A percentile compares a stretch with the other conserved stretches of the same genome.
These are phyloP conservation scores for Kickxella alabastrina DNA, from an alignment of 192 early-diverging fungal genomes.

Conservation along the genomic window DNA sequence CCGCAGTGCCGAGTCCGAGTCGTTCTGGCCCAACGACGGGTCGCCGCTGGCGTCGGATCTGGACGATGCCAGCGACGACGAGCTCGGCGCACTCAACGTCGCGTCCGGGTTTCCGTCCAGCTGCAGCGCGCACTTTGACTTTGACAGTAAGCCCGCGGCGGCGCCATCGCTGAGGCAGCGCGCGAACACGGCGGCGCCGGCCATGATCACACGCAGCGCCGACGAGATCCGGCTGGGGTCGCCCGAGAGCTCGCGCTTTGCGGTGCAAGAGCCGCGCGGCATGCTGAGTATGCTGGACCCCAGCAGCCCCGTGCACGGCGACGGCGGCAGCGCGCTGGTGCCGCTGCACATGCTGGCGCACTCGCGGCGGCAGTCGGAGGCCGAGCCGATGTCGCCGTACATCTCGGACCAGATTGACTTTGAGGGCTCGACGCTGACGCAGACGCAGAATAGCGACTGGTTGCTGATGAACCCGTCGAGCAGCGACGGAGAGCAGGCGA, in stretches of 20 bases:
- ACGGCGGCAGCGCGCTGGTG: constrained; percentile 12
- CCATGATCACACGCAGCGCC: constrained; percentile 10
- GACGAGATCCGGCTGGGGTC: constrained; percentile 15
- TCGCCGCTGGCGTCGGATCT: constrained; percentile 18
- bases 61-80: constrained; percentile 13
- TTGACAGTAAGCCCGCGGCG: constrained; percentile 20
- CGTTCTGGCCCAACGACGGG: constrained; percentile 39
- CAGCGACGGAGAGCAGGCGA: constrained; percentile 32
- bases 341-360: constrained; percentile 36
- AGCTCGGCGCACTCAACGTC: constrained; percentile 14
- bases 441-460: constrained; percentile 49
- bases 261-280: constrained; percentile 5
- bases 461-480: constrained; percentile 44
- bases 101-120: constrained; percentile 40
- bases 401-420: constrained; percentile 28
- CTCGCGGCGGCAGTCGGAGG: constrained; percentile 14
- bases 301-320: constrained; percentile 30
- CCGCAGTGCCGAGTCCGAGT: constrained; percentile 15
- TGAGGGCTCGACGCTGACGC: constrained; percentile 49
- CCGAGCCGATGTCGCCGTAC: constrained; percentile 10
- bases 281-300: constrained; percentile 32
- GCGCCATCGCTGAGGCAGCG: constrained; percentile 28
- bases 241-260: not conserved
- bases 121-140: constrained; percentile 46
- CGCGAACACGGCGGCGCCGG: constrained; percentile 13